phyloP scores from a whole-genome alignment of 345 rosid genomes.

The Hevea brasiliensis region DNA sequence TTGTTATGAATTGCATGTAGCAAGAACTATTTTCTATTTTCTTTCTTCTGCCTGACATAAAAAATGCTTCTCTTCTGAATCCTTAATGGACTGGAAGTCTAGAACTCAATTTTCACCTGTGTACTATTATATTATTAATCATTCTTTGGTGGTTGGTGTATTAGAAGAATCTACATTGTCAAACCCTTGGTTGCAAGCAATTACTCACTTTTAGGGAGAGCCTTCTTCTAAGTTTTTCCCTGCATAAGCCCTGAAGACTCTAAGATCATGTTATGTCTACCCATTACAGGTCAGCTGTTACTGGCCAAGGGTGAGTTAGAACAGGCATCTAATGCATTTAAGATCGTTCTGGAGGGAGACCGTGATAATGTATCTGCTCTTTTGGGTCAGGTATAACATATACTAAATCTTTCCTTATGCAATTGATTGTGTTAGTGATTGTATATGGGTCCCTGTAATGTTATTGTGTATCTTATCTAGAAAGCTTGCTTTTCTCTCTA shows the following conservation, averaged over 20 bases:
- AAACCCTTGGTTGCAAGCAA: neutral
- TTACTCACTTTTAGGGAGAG: neutral
- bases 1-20: neutral
- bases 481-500: constrained; percentile 5
- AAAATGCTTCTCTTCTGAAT: neutral
- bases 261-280: constrained; percentile 7
- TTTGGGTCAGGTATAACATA: constrained; percentile 99
- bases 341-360: constrained; percentile 72
- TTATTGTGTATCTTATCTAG: constrained; percentile 2
- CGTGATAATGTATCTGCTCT: constrained; percentile 89
- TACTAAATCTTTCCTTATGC: neutral
- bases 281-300: constrained; percentile 81
- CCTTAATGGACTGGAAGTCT: neutral
- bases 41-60: neutral
- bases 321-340: constrained; percentile 89
- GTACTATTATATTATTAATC: neutral
- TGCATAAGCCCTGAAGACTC: neutral
- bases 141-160: neutral
- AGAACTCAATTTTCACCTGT: neutral
- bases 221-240: neutral
- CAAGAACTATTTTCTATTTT: no score
- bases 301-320: constrained; percentile 93
- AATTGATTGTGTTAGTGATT: constrained; percentile 11
- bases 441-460: neutral
- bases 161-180: constrained; percentile 2